Evolutionary conservation across 2,329 filamentous ascomycete species (phyloP).

Genomic region (Pyricularia sp.): DNA sequence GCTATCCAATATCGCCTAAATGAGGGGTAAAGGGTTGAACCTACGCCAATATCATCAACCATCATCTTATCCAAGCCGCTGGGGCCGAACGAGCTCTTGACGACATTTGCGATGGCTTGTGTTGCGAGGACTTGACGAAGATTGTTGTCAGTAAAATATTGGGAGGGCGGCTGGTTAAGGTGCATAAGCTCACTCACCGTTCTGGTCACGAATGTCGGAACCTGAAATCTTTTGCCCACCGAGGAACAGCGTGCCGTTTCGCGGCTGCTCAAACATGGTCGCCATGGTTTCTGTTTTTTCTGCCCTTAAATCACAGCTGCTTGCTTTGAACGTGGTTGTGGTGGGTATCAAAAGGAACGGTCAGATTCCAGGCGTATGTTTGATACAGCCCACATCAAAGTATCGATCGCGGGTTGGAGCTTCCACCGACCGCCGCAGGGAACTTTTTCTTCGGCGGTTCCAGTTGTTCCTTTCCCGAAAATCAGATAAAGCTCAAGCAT

Average conservation of each 20-base stretch:
- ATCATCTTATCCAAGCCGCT: conserved; percentile 99
- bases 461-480: conserved; percentile 10
- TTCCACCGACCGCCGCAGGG: not conserved
- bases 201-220: conserved; percentile 92
- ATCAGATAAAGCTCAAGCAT: no score
- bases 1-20: conserved; percentile 1
- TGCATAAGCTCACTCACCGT: conserved; percentile 42
- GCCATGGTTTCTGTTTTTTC: conserved; percentile 46
- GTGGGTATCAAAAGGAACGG: not conserved
- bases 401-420: not conserved
- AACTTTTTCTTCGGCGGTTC: conserved; percentile 7
- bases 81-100: conserved; percentile 96
- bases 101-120: conserved; percentile 94
- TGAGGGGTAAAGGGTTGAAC: conserved; percentile 16
- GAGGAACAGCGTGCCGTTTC: conserved; percentile 92
- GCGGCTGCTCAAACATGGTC: conserved; percentile 88
- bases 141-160: not conserved
- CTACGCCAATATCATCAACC: conserved; percentile 96
- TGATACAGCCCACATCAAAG: not conserved
- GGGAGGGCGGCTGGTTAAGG: conserved; percentile 10
- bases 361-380: not conserved
- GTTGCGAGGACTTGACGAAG: conserved; percentile 64
- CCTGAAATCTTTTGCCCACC: conserved; percentile 97
- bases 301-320: not conserved
- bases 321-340: not conserved